phyloP scores from a whole-genome alignment of 345 rosid genomes.

The Salix dunnii region DNA sequence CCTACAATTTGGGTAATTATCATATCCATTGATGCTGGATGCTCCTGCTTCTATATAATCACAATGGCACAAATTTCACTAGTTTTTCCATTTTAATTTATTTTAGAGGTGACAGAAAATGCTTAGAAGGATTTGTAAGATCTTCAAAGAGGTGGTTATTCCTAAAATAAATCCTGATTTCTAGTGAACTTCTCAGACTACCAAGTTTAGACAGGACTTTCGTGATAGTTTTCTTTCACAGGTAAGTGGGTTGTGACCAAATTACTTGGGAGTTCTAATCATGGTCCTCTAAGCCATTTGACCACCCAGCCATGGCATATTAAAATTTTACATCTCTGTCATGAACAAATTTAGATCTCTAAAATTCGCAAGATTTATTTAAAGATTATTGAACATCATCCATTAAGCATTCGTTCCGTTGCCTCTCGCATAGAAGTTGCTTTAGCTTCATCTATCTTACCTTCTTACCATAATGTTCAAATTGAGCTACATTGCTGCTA shows the following conservation, averaged over 20 bases:
- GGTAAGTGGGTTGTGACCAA: neutral
- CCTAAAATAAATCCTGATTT: neutral
- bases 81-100: neutral
- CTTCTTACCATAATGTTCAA: neutral
- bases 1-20: constrained; percentile 65
- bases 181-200: neutral
- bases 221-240: neutral
- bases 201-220: neutral
- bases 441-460: neutral
- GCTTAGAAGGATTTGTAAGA: too few species aligned
- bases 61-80: neutral
- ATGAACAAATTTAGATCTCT: neutral
- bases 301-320: neutral
- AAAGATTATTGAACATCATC: neutral
- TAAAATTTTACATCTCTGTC: neutral
- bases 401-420: neutral
- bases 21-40: constrained; percentile 10
- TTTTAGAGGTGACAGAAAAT: neutral
- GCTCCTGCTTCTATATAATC: constrained; percentile 2
- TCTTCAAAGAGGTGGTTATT: neutral
- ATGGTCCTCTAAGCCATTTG: too few species aligned
- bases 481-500: neutral
- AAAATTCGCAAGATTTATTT: neutral
- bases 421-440: neutral
- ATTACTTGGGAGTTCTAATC: neutral